phyloP scores from a whole-genome alignment of 345 rosid species.

The Lepidium didymum region DNA sequence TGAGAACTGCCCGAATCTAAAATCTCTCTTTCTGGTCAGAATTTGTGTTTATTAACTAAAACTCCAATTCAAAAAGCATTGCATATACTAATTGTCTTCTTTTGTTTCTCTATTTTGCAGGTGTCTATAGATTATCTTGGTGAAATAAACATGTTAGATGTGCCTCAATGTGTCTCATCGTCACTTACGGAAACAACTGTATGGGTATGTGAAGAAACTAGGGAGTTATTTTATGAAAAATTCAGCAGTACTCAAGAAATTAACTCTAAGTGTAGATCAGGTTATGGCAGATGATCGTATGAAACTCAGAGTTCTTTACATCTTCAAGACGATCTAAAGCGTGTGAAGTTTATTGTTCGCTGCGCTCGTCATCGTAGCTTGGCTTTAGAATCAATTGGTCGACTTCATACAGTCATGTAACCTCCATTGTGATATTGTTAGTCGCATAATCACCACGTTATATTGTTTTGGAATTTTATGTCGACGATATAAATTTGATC shows the following conservation, averaged over 20 bases:
- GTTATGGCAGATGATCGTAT: background rate
- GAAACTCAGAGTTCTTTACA: background rate
- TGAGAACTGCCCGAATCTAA: background rate
- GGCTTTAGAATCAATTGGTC: too few relatives aligned
- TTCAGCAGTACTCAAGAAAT: constrained; percentile 1
- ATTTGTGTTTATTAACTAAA: background rate
- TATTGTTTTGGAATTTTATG: too few relatives aligned
- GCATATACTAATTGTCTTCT: background rate
- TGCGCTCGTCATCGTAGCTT: too few relatives aligned
- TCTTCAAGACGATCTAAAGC: background rate
- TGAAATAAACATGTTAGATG: background rate
- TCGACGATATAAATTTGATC: too few relatives aligned
- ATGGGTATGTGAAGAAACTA: background rate
- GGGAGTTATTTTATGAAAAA: background rate
- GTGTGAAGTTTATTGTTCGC: constrained; percentile 2
- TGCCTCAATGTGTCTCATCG: background rate
- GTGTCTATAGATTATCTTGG: background rate
- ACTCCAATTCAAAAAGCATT: background rate
- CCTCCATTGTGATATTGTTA: too few relatives aligned
- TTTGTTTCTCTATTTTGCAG: background rate
- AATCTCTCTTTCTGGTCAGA: background rate
- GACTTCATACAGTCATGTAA: too few relatives aligned
- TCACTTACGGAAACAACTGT: background rate
- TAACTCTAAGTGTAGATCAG: background rate
- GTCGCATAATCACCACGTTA: too few relatives aligned